Evolutionary conservation across 179 eudicot species (phyloP), one percentile per base, ranked within the genome.

Genomic region (Carnegiea gigantea): DNA sequence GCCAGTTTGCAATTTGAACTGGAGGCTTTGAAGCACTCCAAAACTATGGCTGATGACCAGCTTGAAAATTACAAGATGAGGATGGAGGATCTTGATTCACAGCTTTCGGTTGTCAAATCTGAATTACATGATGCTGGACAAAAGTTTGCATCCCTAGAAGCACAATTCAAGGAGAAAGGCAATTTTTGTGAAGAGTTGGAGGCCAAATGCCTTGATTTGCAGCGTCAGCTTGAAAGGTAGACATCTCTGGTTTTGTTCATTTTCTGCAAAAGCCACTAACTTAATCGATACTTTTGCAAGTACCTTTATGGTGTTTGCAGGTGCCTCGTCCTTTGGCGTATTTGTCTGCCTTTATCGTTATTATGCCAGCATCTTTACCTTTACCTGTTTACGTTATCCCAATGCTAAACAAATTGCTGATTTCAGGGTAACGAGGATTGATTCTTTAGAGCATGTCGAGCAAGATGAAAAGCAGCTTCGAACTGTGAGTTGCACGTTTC

Each of bases 211-310:
- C 87, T 81, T 76, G 88, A 86, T 59, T 81, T 89, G 28, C 89
- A 87, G 76, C 81, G 79, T 70, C 89, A 88, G 89, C 89, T 85
- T 6, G 85, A 89, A 83, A 90, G 95, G 98, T 94, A 90, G 30
- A 44, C 82, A n/a, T 13, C 23, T 12, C 62, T 18, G 4, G n/a
- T 54, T 12, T 36, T 65, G 53, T 79, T 38, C 36, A 28, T 9
- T 7, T 68, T 51, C 33, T 64, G 62, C 77, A 24, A 20, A 1
- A 51, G 44, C 30, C 43, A 1, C 5, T 28, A 65, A 21, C 20
- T 65, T 9, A 2, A 30, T 26, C 23, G 30, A 18, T 20, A 67
- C 65, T 48, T 48, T 70, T 49, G 53, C 68, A 10, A 79, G 38
- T 33, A 54, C 57, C 23, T 53, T 18, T 54, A 20, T 26, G 53